Base-by-base conservation (phyloP, 169 alveolate genomes). In the Plasmodium gaboni region DNA sequence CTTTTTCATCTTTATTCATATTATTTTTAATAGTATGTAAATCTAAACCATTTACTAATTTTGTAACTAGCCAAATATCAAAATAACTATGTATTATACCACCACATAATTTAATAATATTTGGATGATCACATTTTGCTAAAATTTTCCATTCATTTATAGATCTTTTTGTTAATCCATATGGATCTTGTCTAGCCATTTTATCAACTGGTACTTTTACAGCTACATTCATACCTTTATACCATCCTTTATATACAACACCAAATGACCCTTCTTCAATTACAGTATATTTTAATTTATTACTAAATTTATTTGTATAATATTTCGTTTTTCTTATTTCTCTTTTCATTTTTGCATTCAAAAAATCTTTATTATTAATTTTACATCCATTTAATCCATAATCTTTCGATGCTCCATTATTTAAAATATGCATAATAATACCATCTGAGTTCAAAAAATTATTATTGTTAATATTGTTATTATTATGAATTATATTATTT, bases 61-160 rank as follows among this genome's bases (percentile, higher is more conserved):
- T 92, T 8, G 98, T 96, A 46, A 96, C 95, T 10, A 96, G 91
- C 98, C 98, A 96, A 13, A 96, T 95, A 63, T 96, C 98, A 73
- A 93, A 94, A 19, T 94, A 95, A 17, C 98, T 97, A 46, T 95
- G 96, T 15, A 96, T 93, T 5, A 96, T 93, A 9, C 98, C 98
- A 38, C 98, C 98, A n/a, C 92, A 71, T 46, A 96, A 87, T 55
- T 89, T 93, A 60, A 95, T 93, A 5, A 95, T 93, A 53, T 94
- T 92, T 5, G 95, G 95, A 53, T 95, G 97, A n/a, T 91, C 80
- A 70, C 96, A 86, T 63, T 93, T 91, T 8, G 97, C 88, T 10
- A 96, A 91, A 5, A 96, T 94, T 67, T 92, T 92, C 98, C 98
- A 96, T 67, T 96, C 98, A 32, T 96, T 96, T 13, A 95, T 87